A percentile compares a stretch with the other conserved stretches of the same genome.
These are phyloP conservation scores for Curvularia sp. DNA, from an alignment of 2,329 filamentous ascomycete species.

Conservation along the genomic window DNA sequence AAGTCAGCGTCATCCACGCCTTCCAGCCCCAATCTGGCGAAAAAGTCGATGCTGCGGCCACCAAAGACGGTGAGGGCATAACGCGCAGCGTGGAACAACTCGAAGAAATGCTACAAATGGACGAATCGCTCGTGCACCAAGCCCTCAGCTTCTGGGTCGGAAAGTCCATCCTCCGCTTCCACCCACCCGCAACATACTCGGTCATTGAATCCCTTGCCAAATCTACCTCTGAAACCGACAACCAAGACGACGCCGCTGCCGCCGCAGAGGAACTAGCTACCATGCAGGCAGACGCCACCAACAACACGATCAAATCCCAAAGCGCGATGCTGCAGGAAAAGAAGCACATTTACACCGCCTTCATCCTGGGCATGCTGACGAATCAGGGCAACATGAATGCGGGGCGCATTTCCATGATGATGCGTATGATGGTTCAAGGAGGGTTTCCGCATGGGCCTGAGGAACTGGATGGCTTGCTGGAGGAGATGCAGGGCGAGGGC, in stretches of 20 bases:
- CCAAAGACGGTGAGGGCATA: slow-evolving; percentile 37
- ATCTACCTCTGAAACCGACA: slow-evolving; percentile 26
- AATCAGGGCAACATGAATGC: slow-evolving; percentile 87
- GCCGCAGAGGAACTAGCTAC: slow-evolving; percentile 48
- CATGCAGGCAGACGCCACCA: slow-evolving; percentile 53
- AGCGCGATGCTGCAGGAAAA: slow-evolving; percentile 71
- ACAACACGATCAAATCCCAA: slow-evolving; percentile 59
- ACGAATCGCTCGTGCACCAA: slow-evolving; percentile 72
- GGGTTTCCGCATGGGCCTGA: slow-evolving; percentile 91
- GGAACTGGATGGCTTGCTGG: slow-evolving; percentile 82
- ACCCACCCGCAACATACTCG: slow-evolving; percentile 60
- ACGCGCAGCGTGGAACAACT: slow-evolving; percentile 56
- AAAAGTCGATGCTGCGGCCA: slow-evolving; percentile 22
- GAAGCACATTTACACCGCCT: slow-evolving; percentile 83
- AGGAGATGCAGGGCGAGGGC: slow-evolving; percentile 65
- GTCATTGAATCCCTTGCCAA: slow-evolving; percentile 67
- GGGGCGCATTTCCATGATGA: slow-evolving; percentile 86
- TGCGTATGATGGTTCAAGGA: slow-evolving; percentile 87
- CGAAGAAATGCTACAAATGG: slow-evolving; percentile 69
- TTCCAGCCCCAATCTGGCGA: slow-evolving; percentile 66
- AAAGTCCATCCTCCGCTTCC: slow-evolving; percentile 68
- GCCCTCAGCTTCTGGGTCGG: slow-evolving; percentile 76
- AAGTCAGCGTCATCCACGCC: slow-evolving; percentile 85
- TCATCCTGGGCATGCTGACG: slow-evolving; percentile 93
- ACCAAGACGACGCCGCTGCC: slow-evolving; percentile 41